A percentile compares a stretch with the other conserved stretches of the same genome.
These are phyloP conservation scores for Eucalyptus sp. DNA, from an alignment of 345 rosid species.

Conservation along the genomic window DNA sequence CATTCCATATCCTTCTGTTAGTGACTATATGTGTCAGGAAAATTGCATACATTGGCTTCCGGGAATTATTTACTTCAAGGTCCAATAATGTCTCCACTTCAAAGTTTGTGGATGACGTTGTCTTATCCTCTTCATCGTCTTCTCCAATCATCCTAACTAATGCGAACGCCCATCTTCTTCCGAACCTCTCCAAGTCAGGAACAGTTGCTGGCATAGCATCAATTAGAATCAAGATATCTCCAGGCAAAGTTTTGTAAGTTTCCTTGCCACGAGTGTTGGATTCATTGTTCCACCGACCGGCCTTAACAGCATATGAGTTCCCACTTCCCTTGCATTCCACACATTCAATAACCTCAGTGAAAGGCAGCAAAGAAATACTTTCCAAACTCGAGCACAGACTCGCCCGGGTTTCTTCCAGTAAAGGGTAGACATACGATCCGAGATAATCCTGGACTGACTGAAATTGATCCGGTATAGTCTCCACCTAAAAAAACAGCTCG, in stretches of 20 bases:
- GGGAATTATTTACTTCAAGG: background rate
- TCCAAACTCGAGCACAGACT: conserved; percentile 11
- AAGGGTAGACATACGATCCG: conserved; percentile 9
- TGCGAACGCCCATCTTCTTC: conserved; percentile 16
- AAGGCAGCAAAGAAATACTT: conserved; percentile 13
- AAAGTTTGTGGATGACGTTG: background rate
- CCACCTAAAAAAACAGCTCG: conserved; percentile 6
- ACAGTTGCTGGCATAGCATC: conserved; percentile 15
- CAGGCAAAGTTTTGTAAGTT: conserved; percentile 26
- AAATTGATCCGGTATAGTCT: conserved; percentile 20
- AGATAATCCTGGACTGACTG: conserved; percentile 9
- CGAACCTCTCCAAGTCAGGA: conserved; percentile 15
- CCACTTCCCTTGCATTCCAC: background rate
- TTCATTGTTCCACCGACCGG: conserved; percentile 24
- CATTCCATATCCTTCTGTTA: conserved; percentile 19
- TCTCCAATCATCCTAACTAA: background rate
- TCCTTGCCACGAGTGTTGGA: conserved; percentile 1
- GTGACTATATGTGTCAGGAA: conserved; percentile 14
- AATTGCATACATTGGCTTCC: conserved; percentile 9
- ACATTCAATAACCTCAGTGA: conserved; percentile 1
- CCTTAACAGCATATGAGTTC: conserved; percentile 1
- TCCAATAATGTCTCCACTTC: background rate
- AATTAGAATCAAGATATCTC: conserved; percentile 23
- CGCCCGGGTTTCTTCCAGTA: conserved; percentile 36
- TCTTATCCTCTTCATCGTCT: background rate